phyloP scores from a whole-genome alignment of 1,139 yeast species.

The Magnusiomyces paraingens region DNA sequence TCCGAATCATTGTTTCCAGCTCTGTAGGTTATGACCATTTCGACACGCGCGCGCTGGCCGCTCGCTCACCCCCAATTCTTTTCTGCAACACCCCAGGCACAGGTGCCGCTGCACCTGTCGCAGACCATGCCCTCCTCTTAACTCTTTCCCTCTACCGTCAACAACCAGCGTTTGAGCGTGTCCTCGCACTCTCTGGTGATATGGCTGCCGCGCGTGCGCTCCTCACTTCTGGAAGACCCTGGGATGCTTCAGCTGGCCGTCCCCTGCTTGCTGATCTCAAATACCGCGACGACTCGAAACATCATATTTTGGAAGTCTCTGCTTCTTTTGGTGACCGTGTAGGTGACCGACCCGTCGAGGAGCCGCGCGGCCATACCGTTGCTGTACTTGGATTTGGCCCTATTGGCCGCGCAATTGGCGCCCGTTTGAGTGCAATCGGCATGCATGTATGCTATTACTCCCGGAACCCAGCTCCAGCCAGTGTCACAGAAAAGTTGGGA shows the following conservation, averaged over 20 bases:
- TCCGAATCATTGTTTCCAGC: conserved; percentile 56
- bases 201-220: conserved; percentile 32
- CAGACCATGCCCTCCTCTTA: conserved; percentile 61
- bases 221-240: conserved; percentile 8
- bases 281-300: too few relatives aligned
- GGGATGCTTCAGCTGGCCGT: conserved; percentile 23
- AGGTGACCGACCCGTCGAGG: conserved; percentile 41
- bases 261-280: conserved; percentile 24
- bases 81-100: conserved; percentile 51
- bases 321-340: conserved; percentile 37
- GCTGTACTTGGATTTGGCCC: conserved; percentile 75
- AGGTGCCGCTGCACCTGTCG: conserved; percentile 61
- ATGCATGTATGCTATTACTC: conserved; percentile 63
- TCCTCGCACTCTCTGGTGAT: conserved; percentile 37
- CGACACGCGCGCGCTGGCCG: conserved; percentile 41
- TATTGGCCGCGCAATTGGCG: conserved; percentile 63
- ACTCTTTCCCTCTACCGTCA: conserved; percentile 57
- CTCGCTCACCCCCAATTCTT: conserved; percentile 36
- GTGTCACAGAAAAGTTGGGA: conserved; percentile 28
- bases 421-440: conserved; percentile 51
- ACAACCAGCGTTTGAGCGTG: conserved; percentile 45
- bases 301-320: too few relatives aligned
- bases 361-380: conserved; percentile 48
- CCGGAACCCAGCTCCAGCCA: conserved; percentile 42
- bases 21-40: conserved; percentile 66